Conservation (phyloP, 2,329 filamentous ascomycete genomes). For the Lasiodiplodia sp. region DNA sequence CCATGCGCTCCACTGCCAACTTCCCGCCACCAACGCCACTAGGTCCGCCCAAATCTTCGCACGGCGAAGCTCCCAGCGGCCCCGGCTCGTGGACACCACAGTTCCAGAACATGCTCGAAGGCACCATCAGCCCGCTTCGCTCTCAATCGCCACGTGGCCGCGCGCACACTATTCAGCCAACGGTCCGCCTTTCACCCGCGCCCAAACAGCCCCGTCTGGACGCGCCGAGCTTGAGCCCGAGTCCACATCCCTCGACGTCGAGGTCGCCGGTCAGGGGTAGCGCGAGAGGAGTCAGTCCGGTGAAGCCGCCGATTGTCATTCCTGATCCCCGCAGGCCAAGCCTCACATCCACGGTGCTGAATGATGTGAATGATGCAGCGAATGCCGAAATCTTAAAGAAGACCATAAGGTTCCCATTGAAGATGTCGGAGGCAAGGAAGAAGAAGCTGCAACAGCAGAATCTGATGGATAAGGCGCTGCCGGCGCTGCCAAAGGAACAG, state of each 20-base stretch:
- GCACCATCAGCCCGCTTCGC: conserved; percentile 42
- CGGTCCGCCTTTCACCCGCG: conserved; percentile 12
- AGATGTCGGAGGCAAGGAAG: not conserved
- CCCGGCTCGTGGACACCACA: conserved; percentile 43
- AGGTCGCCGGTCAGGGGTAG: conserved; percentile 2
- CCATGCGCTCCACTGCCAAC: conserved; percentile 40
- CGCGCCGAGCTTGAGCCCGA: not conserved
- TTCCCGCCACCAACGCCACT: conserved; percentile 38
- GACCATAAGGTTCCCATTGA: conserved; percentile 44
- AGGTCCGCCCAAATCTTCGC: conserved; percentile 7
- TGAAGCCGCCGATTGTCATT: not conserved
- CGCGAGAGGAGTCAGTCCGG: conserved; percentile 3
- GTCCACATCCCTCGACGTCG: conserved; percentile 5
- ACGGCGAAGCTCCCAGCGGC: conserved; percentile 32
- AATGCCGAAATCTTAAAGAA: conserved; percentile 44
- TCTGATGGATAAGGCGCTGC: not conserved
- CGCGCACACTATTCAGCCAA: conserved; percentile 35
- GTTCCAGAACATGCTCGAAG: conserved; percentile 45
- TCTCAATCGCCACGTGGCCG: conserved; percentile 46
- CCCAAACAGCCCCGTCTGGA: not conserved
- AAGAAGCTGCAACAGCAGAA: not conserved
- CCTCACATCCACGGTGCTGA: conserved; percentile 19
- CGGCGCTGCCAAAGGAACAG: not conserved
- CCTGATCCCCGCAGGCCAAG: conserved; percentile 1
- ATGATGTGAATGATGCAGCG: conserved; percentile 24